Base-by-base conservation (phyloP, 2,329 filamentous ascomycete species). In the Cladosporium austrohemisphaericum region DNA sequence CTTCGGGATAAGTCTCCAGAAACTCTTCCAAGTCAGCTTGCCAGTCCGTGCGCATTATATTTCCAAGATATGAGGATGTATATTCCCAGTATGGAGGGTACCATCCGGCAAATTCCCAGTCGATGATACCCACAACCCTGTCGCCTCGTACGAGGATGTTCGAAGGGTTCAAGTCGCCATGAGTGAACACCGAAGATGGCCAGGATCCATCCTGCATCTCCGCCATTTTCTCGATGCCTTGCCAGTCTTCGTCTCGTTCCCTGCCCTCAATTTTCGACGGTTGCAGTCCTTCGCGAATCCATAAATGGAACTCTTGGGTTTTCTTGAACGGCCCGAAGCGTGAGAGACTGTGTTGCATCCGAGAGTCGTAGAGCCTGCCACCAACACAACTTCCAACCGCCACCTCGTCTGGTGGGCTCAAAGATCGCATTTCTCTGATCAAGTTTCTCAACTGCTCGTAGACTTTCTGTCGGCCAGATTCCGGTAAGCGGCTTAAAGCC, bases 31-130 rank as follows among this genome's bases (percentile, higher is more conserved):
- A 41, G 18, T 54, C 22, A 2, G 60, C 46, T 50, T 60, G 55
- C 70, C 66, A 72, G 41, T 69, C 70, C 26, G 54, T 56, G 35
- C 70, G 71, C 11, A 62, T 55, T 4, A 63, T 65, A 51, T 72
- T 75, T 18, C 70, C 71, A 58, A 71, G 61, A 51, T 59, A 65
- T 1, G 67, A 64, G 9, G 60, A 62, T 7, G 68, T 71, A 50
- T 71, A 72, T 52, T 74, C 71, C 71, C 70, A 76, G 57, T 73
- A 76, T n/a, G 64, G 60, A 1, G 72, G 73, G 56, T 71, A 76
- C 71, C 70, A 77, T 1, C 72, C 73, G 18, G 69, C 63, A 23
- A 66, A 63, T 55, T 77, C 73, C 73, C 72, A 77, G 52, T 69
- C 71, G 37, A 71, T 54, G 52, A 79, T 74, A 6, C 71, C 73